These are phyloP conservation scores for Microbotryum silenes-acaulis DNA, from an alignment of 1,284 basidiomycete genomes.

Conservation along the genomic window DNA sequence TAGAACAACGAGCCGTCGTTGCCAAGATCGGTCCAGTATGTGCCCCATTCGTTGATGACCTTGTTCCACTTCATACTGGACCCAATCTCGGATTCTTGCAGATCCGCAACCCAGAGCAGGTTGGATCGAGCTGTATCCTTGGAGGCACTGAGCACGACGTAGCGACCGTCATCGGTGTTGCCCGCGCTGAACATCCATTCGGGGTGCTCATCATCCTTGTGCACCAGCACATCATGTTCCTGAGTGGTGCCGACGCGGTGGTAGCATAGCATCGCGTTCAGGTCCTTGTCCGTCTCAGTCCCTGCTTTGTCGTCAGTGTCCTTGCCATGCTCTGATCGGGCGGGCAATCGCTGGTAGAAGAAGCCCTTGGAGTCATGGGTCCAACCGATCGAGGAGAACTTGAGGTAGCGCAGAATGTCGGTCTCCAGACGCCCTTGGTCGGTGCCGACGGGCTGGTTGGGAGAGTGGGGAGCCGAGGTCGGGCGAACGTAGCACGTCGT, in stretches of 20 bases:
- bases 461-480: constrained; percentile 51
- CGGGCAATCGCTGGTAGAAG: constrained; percentile 56
- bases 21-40: constrained; percentile 48
- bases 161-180: constrained; percentile 42
- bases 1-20: constrained; percentile 62
- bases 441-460: constrained; percentile 42
- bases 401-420: constrained; percentile 65
- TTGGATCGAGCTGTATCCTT: constrained; percentile 55
- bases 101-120: constrained; percentile 63
- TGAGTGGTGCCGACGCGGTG: constrained; percentile 62
- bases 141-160: constrained; percentile 52
- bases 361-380: constrained; percentile 68
- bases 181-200: constrained; percentile 52
- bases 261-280: constrained; percentile 64
- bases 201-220: constrained; percentile 56
- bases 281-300: constrained; percentile 57
- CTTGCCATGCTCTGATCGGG: constrained; percentile 45
- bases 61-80: constrained; percentile 35
- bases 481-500: constrained; percentile 49
- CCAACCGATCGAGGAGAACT: constrained; percentile 65
- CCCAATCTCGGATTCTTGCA: constrained; percentile 48
- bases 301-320: constrained; percentile 53
- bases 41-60: constrained; percentile 25
- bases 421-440: constrained; percentile 51
- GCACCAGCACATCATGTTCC: constrained; percentile 60